phyloP scores from a whole-genome alignment of 2,329 filamentous ascomycete genomes.

The Periconia macrospinosa region DNA sequence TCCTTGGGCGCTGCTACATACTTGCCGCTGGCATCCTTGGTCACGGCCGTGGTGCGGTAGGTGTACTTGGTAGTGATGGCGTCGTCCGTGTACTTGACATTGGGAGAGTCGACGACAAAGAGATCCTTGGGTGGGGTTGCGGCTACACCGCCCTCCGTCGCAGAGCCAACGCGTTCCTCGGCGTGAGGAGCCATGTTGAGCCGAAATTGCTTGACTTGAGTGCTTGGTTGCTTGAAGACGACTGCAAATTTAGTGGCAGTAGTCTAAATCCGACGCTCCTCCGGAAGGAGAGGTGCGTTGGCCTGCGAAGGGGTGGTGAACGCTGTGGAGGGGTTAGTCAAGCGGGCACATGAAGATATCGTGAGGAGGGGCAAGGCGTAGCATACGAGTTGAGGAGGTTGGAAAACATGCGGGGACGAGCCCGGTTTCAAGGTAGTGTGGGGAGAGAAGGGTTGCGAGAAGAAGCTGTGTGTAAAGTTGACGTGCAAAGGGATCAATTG shows the following conservation, averaged over 20 bases:
- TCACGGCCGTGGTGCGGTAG: conserved; percentile 90
- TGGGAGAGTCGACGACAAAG: conserved; percentile 89
- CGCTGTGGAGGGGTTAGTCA: conserved; percentile 55
- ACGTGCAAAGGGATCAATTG: conserved; percentile 1
- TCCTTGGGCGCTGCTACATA: conserved; percentile 84
- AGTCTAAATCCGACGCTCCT: conserved; percentile 68
- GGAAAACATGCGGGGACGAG: conserved; percentile 77
- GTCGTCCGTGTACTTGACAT: conserved; percentile 85
- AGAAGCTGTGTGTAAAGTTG: conserved; percentile 5
- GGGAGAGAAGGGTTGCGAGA: conserved; percentile 11
- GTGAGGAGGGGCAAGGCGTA: conserved; percentile 2
- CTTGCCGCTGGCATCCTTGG: conserved; percentile 70
- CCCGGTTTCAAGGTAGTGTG: conserved; percentile 32
- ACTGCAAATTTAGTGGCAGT: conserved; percentile 37
- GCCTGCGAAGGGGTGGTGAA: conserved; percentile 95
- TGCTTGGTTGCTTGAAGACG: conserved; percentile 25
- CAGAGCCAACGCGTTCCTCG: conserved; percentile 61
- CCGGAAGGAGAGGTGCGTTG: conserved; percentile 89
- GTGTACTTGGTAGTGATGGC: conserved; percentile 94
- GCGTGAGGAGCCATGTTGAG: conserved; percentile 89
- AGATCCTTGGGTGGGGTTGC: conserved; percentile 58
- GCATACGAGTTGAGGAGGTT: conserved; percentile 95
- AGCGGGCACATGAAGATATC: conserved; percentile 2
- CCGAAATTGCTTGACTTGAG: conserved; percentile 16
- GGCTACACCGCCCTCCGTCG: conserved; percentile 55